Evolutionary conservation across 306 rosid species (phyloP).

Genomic region (Canavalia gladiata): DNA sequence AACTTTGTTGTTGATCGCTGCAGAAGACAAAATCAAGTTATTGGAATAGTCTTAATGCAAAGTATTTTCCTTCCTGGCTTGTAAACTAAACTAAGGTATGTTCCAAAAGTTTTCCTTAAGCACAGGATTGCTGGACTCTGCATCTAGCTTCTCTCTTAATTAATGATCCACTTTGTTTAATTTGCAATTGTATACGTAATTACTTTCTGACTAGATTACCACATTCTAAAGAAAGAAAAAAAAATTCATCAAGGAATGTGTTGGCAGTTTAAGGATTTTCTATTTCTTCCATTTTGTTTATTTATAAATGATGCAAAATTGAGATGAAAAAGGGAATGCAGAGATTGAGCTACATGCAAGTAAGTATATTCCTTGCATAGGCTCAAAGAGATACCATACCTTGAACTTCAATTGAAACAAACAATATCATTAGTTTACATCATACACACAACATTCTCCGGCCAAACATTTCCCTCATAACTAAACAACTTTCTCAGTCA

Average conservation of each 20-base stretch:
- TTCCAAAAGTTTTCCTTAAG: neutral
- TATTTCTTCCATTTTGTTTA: neutral
- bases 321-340: neutral
- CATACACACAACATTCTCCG: slow-evolving; percentile 5
- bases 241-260: neutral
- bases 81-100: neutral
- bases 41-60: too few species aligned
- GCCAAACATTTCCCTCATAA: slow-evolving; percentile 5
- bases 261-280: neutral
- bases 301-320: slow-evolving; percentile 22
- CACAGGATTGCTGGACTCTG: neutral
- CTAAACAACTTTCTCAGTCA: slow-evolving; percentile 1
- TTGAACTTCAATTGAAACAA: slow-evolving; percentile 13
- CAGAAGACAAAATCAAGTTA: neutral
- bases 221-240: neutral
- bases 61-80: too few species aligned
- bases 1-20: neutral
- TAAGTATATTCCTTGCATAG: slow-evolving; percentile 41
- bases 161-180: neutral
- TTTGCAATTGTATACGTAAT: neutral
- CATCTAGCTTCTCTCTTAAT: neutral
- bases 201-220: neutral
- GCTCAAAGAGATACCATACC: neutral
- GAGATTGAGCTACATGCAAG: neutral
- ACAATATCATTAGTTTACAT: neutral